Evolutionary conservation across 805 yeast species (phyloP).

Genomic region (Saturnispora saitoi): DNA sequence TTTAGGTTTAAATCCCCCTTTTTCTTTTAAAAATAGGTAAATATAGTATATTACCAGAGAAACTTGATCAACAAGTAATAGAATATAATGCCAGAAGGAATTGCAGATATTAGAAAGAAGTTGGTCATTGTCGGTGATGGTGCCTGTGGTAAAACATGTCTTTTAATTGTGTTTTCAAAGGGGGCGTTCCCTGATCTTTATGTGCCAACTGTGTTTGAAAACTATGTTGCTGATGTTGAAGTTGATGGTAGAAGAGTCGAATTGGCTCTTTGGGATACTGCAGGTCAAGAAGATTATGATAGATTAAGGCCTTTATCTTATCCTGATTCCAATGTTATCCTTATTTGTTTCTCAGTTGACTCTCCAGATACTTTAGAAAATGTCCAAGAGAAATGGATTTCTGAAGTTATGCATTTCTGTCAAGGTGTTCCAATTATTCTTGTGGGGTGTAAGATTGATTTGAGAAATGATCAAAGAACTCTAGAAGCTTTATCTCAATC

Average conservation of each 20-base stretch:
- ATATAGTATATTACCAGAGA: too few relatives aligned
- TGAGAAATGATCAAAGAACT: slow-evolving; percentile 74
- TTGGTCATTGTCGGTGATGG: slow-evolving; percentile 95
- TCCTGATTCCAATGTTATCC: slow-evolving; percentile 86
- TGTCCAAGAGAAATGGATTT: slow-evolving; percentile 93
- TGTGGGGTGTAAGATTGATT: slow-evolving; percentile 87
- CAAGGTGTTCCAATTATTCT: slow-evolving; percentile 88
- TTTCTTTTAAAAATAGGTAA: too few relatives aligned
- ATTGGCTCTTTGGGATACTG: slow-evolving; percentile 95
- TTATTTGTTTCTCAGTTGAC: slow-evolving; percentile 86
- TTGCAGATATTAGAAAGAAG: slow-evolving; percentile 61
- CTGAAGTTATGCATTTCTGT: slow-evolving; percentile 89
- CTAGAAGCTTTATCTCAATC: slow-evolving; percentile 66
- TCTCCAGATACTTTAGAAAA: slow-evolving; percentile 88
- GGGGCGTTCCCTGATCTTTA: slow-evolving; percentile 91
- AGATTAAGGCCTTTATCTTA: slow-evolving; percentile 85
- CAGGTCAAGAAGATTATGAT: slow-evolving; percentile 97
- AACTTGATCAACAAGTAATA: too few relatives aligned
- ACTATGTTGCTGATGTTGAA: slow-evolving; percentile 94
- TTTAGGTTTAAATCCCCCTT: too few relatives aligned
- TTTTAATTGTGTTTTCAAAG: slow-evolving; percentile 75
- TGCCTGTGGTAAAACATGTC: slow-evolving; percentile 95
- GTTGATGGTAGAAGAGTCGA: slow-evolving; percentile 88
- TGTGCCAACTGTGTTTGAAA: slow-evolving; percentile 95
- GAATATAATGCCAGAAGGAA: slow-evolving; percentile 35